A percentile compares a stretch with the other conserved stretches of the same genome.
phyloP scores from a whole-genome alignment of 2,329 filamentous ascomycete species.

The Epichloe festucae region DNA sequence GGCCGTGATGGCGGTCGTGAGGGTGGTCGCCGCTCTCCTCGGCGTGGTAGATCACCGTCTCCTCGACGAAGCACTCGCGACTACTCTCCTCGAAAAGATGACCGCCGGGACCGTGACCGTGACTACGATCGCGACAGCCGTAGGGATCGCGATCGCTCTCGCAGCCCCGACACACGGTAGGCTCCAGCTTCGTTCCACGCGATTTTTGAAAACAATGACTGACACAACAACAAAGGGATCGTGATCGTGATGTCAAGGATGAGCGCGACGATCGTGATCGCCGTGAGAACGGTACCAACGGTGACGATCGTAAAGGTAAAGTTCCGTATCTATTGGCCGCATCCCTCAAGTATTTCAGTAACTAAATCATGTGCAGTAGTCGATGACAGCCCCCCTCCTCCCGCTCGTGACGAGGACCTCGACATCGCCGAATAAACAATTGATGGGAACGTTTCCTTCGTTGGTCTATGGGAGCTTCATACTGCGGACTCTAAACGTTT shows the following conservation, averaged over 20 bases:
- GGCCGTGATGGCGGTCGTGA: slow-evolving; percentile 30
- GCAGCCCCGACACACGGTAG: slow-evolving; percentile 53
- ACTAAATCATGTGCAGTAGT: background rate
- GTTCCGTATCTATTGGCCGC: background rate
- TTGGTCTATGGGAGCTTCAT: background rate
- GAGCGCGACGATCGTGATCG: slow-evolving; percentile 61
- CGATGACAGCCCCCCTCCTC: slow-evolving; percentile 61
- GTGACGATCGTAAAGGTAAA: slow-evolving; percentile 81
- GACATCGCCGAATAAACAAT: slow-evolving; percentile 69
- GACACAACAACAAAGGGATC: slow-evolving; percentile 26
- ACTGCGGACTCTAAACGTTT: slow-evolving; percentile 2
- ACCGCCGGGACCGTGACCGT: slow-evolving; percentile 67
- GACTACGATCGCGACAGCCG: slow-evolving; percentile 66
- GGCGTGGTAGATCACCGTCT: slow-evolving; percentile 60
- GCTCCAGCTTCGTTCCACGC: slow-evolving; percentile 4
- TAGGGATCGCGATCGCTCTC: slow-evolving; percentile 63
- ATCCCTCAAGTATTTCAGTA: background rate
- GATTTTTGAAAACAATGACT: slow-evolving; percentile 11
- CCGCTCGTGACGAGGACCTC: slow-evolving; percentile 74
- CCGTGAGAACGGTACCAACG: slow-evolving; percentile 67
- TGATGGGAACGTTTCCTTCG: background rate
- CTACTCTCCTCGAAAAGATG: slow-evolving; percentile 80
- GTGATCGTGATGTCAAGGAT: slow-evolving; percentile 45
- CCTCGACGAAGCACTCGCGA: slow-evolving; percentile 66
- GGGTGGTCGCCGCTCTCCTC: slow-evolving; percentile 43